Evolutionary conservation across 768 basidiomycete species (phyloP).

Genomic region (Suillus spraguei): DNA sequence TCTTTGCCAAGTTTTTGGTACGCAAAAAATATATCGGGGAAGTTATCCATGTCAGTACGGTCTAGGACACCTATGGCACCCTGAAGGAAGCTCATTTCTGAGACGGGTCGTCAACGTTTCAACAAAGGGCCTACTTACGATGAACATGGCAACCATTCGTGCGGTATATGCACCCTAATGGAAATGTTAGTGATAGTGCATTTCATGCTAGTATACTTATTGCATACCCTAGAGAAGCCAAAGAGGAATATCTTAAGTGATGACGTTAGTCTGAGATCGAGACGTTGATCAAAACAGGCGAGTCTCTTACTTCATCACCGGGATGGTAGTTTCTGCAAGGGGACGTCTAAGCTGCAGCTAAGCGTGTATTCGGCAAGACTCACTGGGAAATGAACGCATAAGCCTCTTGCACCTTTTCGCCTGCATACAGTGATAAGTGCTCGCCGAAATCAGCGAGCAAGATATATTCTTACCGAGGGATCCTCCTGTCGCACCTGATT

Average conservation of each 20-base stretch:
- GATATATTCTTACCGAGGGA: slow-evolving; percentile 49
- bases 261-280: slow-evolving; percentile 15
- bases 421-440: slow-evolving; percentile 35
- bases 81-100: slow-evolving; percentile 33
- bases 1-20: slow-evolving; percentile 66
- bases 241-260: slow-evolving; percentile 66
- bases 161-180: slow-evolving; percentile 74
- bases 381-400: slow-evolving; percentile 83
- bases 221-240: slow-evolving; percentile 69
- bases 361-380: slow-evolving; percentile 28
- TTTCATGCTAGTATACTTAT: neutral
- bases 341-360: slow-evolving; percentile 2
- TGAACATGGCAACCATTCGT: slow-evolving; percentile 72
- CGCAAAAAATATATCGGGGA: slow-evolving; percentile 60
- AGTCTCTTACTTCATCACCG: slow-evolving; percentile 62
- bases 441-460: neutral
- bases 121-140: slow-evolving; percentile 43
- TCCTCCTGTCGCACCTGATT: slow-evolving; percentile 61
- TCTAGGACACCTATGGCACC: slow-evolving; percentile 73
- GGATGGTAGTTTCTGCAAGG: slow-evolving; percentile 61
- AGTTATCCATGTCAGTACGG: slow-evolving; percentile 71
- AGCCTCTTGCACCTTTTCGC: slow-evolving; percentile 75
- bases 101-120: slow-evolving; percentile 12
- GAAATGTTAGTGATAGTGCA: slow-evolving; percentile 12
- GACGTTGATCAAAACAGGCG: neutral